Percentiles rank a stretch among this genome's conserved stretches.
Evolutionary conservation across 1,284 basidiomycete genomes (phyloP).

Genomic region (Volvariella volvacea): DNA sequence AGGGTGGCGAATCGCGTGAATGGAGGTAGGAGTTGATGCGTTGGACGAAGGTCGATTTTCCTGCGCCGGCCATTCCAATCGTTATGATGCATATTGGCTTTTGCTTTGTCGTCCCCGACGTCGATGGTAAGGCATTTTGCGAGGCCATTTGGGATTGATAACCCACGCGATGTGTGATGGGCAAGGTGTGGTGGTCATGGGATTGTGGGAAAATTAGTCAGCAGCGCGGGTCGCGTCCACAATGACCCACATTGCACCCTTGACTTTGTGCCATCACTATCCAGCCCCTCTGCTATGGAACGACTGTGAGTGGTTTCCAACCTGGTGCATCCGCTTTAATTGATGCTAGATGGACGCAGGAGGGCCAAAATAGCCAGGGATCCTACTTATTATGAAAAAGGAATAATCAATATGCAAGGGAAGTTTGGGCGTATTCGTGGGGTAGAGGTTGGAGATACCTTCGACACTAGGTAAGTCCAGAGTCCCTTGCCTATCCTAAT

Average conservation of each 20-base stretch:
- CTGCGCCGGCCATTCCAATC: constrained; percentile 92
- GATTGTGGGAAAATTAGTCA: not conserved
- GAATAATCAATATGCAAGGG: constrained; percentile 1
- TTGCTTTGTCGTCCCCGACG: constrained; percentile 16
- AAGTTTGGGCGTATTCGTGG: constrained; percentile 13
- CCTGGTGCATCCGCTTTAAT: too few relatives aligned
- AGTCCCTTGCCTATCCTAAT: not conserved
- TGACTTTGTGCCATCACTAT: not conserved
- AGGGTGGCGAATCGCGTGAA: constrained; percentile 62
- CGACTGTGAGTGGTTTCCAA: too few relatives aligned
- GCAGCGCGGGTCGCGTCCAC: not conserved
- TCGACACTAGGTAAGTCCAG: constrained; percentile 16
- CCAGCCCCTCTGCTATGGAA: too few relatives aligned
- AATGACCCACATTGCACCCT: not conserved
- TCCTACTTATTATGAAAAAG: not conserved
- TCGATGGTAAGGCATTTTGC: constrained; percentile 11
- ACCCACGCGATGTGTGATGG: not conserved
- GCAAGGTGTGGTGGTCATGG: not conserved
- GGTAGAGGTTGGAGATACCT: constrained; percentile 14
- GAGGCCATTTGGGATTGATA: constrained; percentile 10
- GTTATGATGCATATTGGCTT: constrained; percentile 81
- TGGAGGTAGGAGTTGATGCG: constrained; percentile 87
- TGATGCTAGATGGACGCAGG: too few relatives aligned
- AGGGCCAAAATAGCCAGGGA: not conserved
- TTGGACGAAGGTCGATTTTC: constrained; percentile 97